A percentile compares a stretch with the other conserved stretches of the same genome.
Conservation (phyloP, 148 eudicot genomes). For the Rhododendron mucronatum region DNA sequence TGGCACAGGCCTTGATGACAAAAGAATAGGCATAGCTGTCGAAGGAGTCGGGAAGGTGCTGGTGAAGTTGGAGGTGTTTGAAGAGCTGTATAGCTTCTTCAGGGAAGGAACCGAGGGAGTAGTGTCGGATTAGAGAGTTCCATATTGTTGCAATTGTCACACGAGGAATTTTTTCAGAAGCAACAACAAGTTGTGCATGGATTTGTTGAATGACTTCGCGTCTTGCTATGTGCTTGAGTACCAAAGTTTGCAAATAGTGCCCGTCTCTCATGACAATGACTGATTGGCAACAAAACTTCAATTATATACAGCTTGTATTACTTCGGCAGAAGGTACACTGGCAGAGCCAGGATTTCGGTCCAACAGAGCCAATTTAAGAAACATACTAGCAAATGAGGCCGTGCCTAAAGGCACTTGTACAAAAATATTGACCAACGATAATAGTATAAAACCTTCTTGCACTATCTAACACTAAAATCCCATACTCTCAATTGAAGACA, state of each 20-base stretch:
- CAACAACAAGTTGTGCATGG: constrained; percentile 40
- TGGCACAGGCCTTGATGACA: constrained; percentile 49
- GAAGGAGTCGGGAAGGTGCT: constrained; percentile 14
- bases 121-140: constrained; percentile 46
- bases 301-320: no score
- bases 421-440: no score
- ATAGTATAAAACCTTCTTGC: no score
- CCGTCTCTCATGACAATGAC: not conserved
- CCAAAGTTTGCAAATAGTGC: not conserved
- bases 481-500: not conserved
- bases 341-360: no score
- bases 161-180: constrained; percentile 9
- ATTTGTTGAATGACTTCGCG: constrained; percentile 45
- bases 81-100: constrained; percentile 44
- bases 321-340: no score
- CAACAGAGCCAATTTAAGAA: no score
- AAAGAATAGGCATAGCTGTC: constrained; percentile 60
- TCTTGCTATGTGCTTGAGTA: constrained; percentile 27
- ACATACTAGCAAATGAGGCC: no score
- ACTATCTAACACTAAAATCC: no score
- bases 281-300: no score
- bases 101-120: constrained; percentile 44
- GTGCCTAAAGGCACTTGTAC: no score
- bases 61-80: constrained; percentile 31
- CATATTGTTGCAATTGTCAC: constrained; percentile 12